phyloP scores from a whole-genome alignment of 306 rosid genomes.

The Oxytropis ochrocephala region DNA sequence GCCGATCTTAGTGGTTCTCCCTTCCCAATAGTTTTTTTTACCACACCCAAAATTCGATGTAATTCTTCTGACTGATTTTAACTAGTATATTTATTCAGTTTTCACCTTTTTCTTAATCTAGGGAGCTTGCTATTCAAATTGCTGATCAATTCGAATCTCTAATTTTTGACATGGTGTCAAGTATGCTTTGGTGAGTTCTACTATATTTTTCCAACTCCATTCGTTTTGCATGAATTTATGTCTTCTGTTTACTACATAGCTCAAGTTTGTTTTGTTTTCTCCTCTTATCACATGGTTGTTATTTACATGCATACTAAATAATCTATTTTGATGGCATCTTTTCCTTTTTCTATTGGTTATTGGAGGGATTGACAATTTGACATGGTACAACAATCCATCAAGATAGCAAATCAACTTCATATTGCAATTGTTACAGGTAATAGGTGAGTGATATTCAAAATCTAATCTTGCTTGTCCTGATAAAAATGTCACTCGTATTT shows the following conservation, averaged over 20 bases:
- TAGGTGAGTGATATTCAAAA: too few relatives aligned
- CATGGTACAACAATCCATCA: constrained; percentile 55
- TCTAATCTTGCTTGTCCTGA: too few relatives aligned
- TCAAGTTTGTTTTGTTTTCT: not conserved
- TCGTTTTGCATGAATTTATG: not conserved
- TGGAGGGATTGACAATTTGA: constrained; percentile 75
- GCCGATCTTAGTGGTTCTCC: too few relatives aligned
- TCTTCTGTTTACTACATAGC: not conserved
- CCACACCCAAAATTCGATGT: too few relatives aligned
- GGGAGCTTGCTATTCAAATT: constrained; percentile 97
- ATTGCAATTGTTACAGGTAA: constrained; percentile 51
- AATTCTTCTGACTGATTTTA: not conserved
- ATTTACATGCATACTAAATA: not conserved
- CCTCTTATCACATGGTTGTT: not conserved
- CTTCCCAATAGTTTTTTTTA: too few relatives aligned
- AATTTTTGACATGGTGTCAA: constrained; percentile 64
- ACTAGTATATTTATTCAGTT: not conserved
- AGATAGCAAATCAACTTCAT: constrained; percentile 76
- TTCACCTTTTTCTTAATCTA: constrained; percentile 25
- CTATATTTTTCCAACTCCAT: not conserved
- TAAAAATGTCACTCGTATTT: too few relatives aligned
- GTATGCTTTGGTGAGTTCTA: constrained; percentile 74
- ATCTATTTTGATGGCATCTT: not conserved
- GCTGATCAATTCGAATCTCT: constrained; percentile 86
- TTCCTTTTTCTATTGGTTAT: constrained; percentile 52